Evolutionary conservation across 345 rosid genomes (phyloP), one percentile per base, ranked within the genome.

Genomic region (Erucastrum elatum): DNA sequence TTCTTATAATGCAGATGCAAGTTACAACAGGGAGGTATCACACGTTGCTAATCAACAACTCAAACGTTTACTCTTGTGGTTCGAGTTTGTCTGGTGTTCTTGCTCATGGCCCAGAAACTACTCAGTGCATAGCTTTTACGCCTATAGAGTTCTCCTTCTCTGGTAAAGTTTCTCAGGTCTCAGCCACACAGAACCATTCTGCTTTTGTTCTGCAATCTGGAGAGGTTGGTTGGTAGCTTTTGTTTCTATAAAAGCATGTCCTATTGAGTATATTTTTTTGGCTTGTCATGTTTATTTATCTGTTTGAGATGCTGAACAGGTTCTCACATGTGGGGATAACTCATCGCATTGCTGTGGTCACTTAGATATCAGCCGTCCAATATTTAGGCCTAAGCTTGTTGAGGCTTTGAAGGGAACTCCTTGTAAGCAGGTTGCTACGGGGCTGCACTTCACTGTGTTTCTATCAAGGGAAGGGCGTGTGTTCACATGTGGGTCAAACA

Each of bases 391-490:
- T 72, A 89, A 97, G 84, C 86, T 87, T 64, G 91, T 94, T 39
- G 97, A 92, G 80, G 89, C 97, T 70, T 68, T 94, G 82, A 89
- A 91, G 74, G 97, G 85, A 44, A 84, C 85, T 83, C 89, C 90
- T 56, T 94, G 94, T 86, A 90, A 88, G 84, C 97, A 91, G 98
- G 97, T 90, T 62, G 94, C 98, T 83, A 94, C 89, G 2, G 98
- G 98, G 68, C 93, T 90, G 66, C 92, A 87, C 84, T 92, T 91
- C 76, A 92, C 98, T 30, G 92, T 86, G 64, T 91, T 94, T 80
- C 91, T 92, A 60, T 84, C 97, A n/a, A 88, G 87, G 78, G 84
- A 87, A 84, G 98, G 98, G 49, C 87, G 72, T 60, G 89, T 90
- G 27, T 90, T 84, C 74, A 87, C 97, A 9, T 92, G 95, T 84